These are phyloP conservation scores for Verticillium dahliae DNA, from an alignment of 2,329 filamentous ascomycete genomes.

Conservation along the genomic window DNA sequence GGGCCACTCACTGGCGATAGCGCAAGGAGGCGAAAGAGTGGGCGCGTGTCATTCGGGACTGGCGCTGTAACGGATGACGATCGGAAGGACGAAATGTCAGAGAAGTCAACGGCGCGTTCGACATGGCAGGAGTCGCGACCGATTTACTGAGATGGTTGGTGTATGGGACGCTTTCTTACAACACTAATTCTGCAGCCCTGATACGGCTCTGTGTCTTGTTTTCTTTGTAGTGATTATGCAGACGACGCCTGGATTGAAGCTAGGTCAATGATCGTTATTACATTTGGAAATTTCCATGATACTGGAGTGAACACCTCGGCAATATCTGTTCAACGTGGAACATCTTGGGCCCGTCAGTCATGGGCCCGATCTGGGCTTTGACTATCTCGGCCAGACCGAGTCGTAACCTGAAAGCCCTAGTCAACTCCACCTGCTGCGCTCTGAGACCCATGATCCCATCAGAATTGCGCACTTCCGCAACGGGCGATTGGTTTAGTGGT, in stretches of 20 bases:
- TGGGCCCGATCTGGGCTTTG: not conserved
- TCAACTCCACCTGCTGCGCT: not conserved
- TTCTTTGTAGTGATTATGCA: conserved; percentile 9
- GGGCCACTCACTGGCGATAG: conserved; percentile 45
- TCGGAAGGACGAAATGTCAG: conserved; percentile 5
- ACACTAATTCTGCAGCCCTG: not conserved
- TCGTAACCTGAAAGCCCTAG: not conserved
- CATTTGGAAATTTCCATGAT: not conserved
- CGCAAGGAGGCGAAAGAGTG: conserved; percentile 41
- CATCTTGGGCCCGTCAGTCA: too few relatives aligned
- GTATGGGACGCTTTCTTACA: not conserved
- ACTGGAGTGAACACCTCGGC: too few relatives aligned
- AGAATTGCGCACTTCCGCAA: not conserved
- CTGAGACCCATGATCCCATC: not conserved
- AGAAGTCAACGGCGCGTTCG: conserved; percentile 10
- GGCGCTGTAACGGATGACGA: conserved; percentile 29
- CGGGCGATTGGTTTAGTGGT: not conserved
- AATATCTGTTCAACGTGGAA: too few relatives aligned
- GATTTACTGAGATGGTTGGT: conserved; percentile 25
- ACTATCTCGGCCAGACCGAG: not conserved
- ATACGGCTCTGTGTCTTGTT: not conserved
- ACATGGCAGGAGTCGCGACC: conserved; percentile 36
- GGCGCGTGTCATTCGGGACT: conserved; percentile 39
- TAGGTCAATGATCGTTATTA: not conserved
- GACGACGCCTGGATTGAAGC: not conserved